These are phyloP conservation scores for Rhizopus stolonifer DNA, from an alignment of 371 early-diverging fungal species.

Conservation along the genomic window DNA sequence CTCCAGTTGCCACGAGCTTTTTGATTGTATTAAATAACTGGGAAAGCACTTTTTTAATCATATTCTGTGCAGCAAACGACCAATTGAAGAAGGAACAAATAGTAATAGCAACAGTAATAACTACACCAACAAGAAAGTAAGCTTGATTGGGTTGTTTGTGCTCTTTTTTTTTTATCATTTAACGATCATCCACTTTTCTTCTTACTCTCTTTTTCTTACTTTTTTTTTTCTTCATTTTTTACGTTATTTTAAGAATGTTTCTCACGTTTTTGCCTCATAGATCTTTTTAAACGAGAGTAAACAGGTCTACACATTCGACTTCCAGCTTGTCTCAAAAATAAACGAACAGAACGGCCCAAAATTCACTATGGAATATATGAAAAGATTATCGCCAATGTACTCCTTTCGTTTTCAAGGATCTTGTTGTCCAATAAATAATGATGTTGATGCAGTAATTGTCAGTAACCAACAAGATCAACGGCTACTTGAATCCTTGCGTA, in stretches of 20 bases:
- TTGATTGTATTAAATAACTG: conserved; percentile 7
- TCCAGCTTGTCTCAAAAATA: conserved; percentile 14
- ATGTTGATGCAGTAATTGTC: conserved; percentile 6
- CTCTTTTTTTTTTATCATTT: conserved; percentile 14
- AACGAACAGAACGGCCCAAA: conserved; percentile 12
- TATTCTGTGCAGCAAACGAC: conserved; percentile 5
- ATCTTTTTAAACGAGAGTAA: conserved; percentile 14
- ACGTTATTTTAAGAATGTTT: conserved; percentile 10
- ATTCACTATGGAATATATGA: conserved; percentile 14
- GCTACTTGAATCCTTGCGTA: conserved; percentile 16
- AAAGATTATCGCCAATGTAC: conserved; percentile 15
- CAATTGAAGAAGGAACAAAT: conserved; percentile 8
- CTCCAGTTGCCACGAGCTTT: conserved; percentile 2
- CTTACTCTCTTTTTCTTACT: conserved; percentile 4
- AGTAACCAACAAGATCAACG: conserved; percentile 11
- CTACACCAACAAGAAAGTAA: conserved; percentile 16
- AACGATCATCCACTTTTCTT: conserved; percentile 10
- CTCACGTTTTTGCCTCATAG: conserved; percentile 12
- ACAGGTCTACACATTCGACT: conserved; percentile 14
- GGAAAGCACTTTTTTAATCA: conserved; percentile 10
- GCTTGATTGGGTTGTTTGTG: conserved; percentile 13
- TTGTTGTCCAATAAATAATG: conserved; percentile 13
- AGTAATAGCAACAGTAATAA: neutral
- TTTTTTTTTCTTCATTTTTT: neutral
- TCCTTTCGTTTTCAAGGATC: conserved; percentile 13